Percentiles rank a stretch among this genome's conserved stretches.
These are phyloP conservation scores for Phytophthora cryptogea DNA, from an alignment of 352 stramenopile species.

Conservation along the genomic window DNA sequence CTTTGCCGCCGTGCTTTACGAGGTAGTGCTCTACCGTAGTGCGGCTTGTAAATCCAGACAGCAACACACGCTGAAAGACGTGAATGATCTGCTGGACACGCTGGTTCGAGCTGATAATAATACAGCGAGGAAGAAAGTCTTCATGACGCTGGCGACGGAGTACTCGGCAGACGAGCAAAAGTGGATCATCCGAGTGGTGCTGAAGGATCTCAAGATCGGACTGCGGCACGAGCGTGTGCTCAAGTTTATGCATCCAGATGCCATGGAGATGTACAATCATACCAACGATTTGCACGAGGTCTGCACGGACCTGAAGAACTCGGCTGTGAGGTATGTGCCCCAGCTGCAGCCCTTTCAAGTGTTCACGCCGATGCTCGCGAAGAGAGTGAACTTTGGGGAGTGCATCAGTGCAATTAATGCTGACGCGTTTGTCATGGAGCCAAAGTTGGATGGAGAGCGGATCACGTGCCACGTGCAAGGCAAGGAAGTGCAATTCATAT, in stretches of 20 bases:
- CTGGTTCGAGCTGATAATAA: slow-evolving; percentile 57
- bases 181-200: slow-evolving; percentile 80
- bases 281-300: slow-evolving; percentile 85
- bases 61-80: slow-evolving; percentile 59
- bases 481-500: slow-evolving; percentile 79
- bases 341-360: slow-evolving; percentile 83
- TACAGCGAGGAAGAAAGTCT: slow-evolving; percentile 49
- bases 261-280: slow-evolving; percentile 88
- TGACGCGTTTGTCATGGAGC: slow-evolving; percentile 82
- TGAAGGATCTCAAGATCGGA: slow-evolving; percentile 90
- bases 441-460: slow-evolving; percentile 83
- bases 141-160: slow-evolving; percentile 79
- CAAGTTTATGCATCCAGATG: slow-evolving; percentile 80
- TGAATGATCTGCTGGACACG: slow-evolving; percentile 66
- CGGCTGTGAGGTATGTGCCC: slow-evolving; percentile 78
- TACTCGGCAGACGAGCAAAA: slow-evolving; percentile 81
- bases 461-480: slow-evolving; percentile 80
- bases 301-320: slow-evolving; percentile 77
- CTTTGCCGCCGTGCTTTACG: slow-evolving; percentile 77
- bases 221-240: slow-evolving; percentile 82
- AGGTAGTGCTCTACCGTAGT: slow-evolving; percentile 75
- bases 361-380: slow-evolving; percentile 87
- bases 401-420: slow-evolving; percentile 73
- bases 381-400: slow-evolving; percentile 84
- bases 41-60: slow-evolving; percentile 39